A percentile compares a stretch with the other conserved stretches of the same genome.
Conservation (phyloP, 345 rosid genomes). For the Rhodamnia argentea region DNA sequence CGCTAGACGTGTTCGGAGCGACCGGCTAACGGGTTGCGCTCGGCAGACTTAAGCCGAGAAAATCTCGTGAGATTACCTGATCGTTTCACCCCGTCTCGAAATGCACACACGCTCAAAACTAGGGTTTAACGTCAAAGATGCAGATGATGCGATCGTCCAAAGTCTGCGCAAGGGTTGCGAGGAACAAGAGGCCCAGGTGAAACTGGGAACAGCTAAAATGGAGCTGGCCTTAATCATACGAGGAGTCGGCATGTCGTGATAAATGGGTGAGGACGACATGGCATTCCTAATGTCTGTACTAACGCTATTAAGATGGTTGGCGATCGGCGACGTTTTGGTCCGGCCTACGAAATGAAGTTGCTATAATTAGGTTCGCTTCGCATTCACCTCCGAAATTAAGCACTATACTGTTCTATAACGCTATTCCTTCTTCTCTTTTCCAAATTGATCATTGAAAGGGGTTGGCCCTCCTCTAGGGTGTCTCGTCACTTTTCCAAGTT, state of each 20-base stretch:
- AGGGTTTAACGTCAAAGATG: neutral
- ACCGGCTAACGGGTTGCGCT: neutral
- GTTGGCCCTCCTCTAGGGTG: too few species aligned
- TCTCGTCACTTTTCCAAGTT: too few species aligned
- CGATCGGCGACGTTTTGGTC: neutral
- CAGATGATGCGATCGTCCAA: neutral
- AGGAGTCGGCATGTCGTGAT: neutral
- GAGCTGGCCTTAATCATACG: neutral
- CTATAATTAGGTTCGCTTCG: neutral
- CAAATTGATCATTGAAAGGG: too few species aligned
- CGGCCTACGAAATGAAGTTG: neutral
- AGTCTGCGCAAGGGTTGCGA: neutral
- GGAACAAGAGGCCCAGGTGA: neutral
- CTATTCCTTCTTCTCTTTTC: too few species aligned
- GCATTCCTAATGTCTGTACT: neutral
- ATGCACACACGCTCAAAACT: neutral
- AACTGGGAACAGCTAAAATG: neutral
- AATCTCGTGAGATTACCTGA: neutral
- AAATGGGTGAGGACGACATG: neutral
- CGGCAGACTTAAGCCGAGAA: neutral
- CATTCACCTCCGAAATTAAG: neutral
- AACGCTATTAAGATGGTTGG: neutral
- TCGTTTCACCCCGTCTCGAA: neutral
- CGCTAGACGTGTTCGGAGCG: neutral
- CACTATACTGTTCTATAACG: too few species aligned